Evolutionary conservation across 2,329 filamentous ascomycete genomes (phyloP).

Genomic region (Fusarium sp.): DNA sequence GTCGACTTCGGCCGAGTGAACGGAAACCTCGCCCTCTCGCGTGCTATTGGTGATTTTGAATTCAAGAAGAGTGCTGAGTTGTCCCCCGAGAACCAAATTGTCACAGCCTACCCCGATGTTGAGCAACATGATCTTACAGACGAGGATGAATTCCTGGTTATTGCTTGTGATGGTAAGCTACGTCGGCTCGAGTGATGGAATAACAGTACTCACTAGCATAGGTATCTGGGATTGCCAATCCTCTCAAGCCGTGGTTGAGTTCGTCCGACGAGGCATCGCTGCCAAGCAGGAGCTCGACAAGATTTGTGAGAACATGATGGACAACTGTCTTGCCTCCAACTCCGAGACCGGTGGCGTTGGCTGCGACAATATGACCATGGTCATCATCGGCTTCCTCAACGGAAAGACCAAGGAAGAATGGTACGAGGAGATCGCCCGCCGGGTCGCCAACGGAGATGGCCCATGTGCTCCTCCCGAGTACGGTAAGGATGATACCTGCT

Average conservation of each 20-base stretch:
- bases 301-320: conserved; percentile 99
- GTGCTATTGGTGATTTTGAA: conserved; percentile 98
- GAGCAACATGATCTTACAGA: conserved; percentile 89
- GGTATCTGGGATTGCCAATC: conserved; percentile 99
- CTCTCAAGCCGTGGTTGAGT: conserved; percentile 96
- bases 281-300: conserved; percentile 94
- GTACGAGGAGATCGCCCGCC: conserved; percentile 94
- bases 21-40: conserved; percentile 94
- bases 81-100: conserved; percentile 97
- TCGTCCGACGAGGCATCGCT: conserved; percentile 94
- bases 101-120: conserved; percentile 96
- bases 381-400: conserved; percentile 86
- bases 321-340: conserved; percentile 98
- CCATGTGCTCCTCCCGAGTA: conserved; percentile 99
- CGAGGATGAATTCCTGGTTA: conserved; percentile 94
- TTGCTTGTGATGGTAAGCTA: conserved; percentile 87
- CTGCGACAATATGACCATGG: conserved; percentile 99
- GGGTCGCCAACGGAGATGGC: conserved; percentile 95
- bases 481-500: conserved; percentile 77
- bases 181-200: not conserved
- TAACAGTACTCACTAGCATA: conserved; percentile 53
- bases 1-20: conserved; percentile 99
- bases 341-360: conserved; percentile 97
- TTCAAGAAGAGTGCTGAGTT: conserved; percentile 99
- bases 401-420: conserved; percentile 97